Conservation (phyloP, 1,139 yeast genomes). For the Geotrichum phurueaensis region DNA sequence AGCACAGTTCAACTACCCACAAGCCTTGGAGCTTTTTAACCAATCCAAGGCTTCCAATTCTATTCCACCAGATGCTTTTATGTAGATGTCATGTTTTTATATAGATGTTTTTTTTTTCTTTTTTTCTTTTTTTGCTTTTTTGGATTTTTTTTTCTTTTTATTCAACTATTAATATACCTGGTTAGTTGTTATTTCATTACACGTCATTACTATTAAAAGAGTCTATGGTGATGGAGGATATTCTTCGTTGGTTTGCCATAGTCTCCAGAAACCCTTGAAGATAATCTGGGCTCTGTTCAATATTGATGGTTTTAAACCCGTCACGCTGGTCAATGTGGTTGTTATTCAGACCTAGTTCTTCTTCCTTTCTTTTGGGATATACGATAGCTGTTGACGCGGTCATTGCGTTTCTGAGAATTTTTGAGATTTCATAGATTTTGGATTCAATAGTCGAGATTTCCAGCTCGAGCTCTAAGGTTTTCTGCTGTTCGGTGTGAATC, state of each 20-base stretch:
- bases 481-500: conserved; percentile 26
- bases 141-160: background rate
- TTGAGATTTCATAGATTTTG: conserved; percentile 22
- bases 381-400: conserved; percentile 5
- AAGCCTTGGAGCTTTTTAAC: conserved; percentile 65
- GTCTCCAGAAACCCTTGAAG: conserved; percentile 15
- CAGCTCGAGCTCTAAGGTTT: conserved; percentile 22
- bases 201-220: background rate
- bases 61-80: conserved; percentile 57
- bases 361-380: background rate
- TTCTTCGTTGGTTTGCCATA: background rate
- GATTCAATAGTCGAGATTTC: conserved; percentile 26
- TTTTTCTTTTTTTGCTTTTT: background rate
- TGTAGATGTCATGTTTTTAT: conserved; percentile 11
- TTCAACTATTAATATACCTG: background rate
- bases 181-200: background rate
- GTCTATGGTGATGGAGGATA: background rate
- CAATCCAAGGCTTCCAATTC: conserved; percentile 47
- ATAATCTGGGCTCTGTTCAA: conserved; percentile 17
- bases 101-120: background rate
- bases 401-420: conserved; percentile 21
- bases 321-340: background rate
- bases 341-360: background rate
- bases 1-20: conserved; percentile 75
- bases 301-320: background rate